Evolutionary conservation across 306 rosid genomes (phyloP).

Genomic region (Psophocarpus tetragonolobus): DNA sequence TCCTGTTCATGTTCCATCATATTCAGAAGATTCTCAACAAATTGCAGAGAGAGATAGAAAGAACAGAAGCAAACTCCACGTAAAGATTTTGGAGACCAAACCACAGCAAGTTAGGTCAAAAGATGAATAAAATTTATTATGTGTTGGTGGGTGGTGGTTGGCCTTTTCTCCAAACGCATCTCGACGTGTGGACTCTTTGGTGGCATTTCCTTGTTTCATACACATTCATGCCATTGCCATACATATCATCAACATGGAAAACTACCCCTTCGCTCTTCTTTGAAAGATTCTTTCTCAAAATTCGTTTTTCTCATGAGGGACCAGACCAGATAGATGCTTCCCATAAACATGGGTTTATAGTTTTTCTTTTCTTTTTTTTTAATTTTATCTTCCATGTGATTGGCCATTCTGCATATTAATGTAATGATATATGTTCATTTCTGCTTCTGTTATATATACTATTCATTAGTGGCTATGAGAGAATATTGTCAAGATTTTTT

Average conservation of each 20-base stretch:
- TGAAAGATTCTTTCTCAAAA: conserved; percentile 52
- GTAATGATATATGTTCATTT: neutral
- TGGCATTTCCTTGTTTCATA: conserved; percentile 35
- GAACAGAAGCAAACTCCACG: conserved; percentile 17
- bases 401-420: conserved; percentile 29
- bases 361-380: too few relatives aligned
- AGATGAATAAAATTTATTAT: neutral
- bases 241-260: conserved; percentile 41
- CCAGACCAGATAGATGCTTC: conserved; percentile 29
- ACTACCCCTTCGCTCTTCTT: conserved; percentile 42
- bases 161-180: conserved; percentile 38
- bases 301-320: conserved; percentile 38
- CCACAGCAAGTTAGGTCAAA: conserved; percentile 27
- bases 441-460: neutral
- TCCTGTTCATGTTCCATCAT: conserved; percentile 1
- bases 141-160: conserved; percentile 43
- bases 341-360: neutral
- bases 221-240: conserved; percentile 32
- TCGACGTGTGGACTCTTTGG: conserved; percentile 35
- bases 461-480: neutral
- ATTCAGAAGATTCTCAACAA: conserved; percentile 26
- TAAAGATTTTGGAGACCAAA: conserved; percentile 35
- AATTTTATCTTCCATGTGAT: conserved; percentile 52
- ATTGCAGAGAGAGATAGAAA: neutral
- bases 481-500: neutral